Conservation (phyloP, 2,329 filamentous ascomycete species). For the Pseudogymnoascus sp. region DNA sequence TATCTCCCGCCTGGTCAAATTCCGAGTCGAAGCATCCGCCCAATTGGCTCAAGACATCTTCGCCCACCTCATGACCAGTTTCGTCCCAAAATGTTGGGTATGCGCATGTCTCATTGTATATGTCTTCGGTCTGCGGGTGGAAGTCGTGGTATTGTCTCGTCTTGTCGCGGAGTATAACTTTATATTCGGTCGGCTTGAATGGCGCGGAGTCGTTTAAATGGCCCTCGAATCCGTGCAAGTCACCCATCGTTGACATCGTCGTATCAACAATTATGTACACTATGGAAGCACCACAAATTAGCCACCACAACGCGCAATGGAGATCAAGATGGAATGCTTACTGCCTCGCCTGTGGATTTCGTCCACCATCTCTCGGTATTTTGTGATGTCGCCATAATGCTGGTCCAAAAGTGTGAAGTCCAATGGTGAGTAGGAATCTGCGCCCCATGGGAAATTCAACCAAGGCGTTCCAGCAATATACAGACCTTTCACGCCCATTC, state of each 20-base stretch:
- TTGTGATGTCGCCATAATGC: conserved; percentile 51
- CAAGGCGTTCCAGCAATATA: conserved; percentile 57
- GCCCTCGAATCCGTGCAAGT: conserved; percentile 55
- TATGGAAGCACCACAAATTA: not conserved
- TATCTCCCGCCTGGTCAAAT: conserved; percentile 46
- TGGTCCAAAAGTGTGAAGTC: conserved; percentile 56
- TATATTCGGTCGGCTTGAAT: conserved; percentile 47
- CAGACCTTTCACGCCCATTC: conserved; percentile 55
- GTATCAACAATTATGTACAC: conserved; percentile 60
- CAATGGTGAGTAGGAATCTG: conserved; percentile 49
- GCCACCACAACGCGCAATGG: not conserved
- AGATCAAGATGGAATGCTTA: not conserved
- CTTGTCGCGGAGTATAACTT: conserved; percentile 36
- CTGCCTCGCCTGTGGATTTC: conserved; percentile 51
- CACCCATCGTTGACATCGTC: conserved; percentile 56
- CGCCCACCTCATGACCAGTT: conserved; percentile 46
- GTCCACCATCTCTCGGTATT: conserved; percentile 49
- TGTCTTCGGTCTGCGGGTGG: conserved; percentile 34
- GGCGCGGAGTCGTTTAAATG: conserved; percentile 49
- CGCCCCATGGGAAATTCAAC: conserved; percentile 56
- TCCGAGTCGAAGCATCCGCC: conserved; percentile 40
- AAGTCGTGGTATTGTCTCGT: conserved; percentile 51
- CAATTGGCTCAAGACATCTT: conserved; percentile 36
- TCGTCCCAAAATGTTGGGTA: conserved; percentile 57
- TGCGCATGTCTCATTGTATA: conserved; percentile 45